Base-by-base conservation (phyloP, 208 protist genomes). In the Trypanosoma boissoni region DNA sequence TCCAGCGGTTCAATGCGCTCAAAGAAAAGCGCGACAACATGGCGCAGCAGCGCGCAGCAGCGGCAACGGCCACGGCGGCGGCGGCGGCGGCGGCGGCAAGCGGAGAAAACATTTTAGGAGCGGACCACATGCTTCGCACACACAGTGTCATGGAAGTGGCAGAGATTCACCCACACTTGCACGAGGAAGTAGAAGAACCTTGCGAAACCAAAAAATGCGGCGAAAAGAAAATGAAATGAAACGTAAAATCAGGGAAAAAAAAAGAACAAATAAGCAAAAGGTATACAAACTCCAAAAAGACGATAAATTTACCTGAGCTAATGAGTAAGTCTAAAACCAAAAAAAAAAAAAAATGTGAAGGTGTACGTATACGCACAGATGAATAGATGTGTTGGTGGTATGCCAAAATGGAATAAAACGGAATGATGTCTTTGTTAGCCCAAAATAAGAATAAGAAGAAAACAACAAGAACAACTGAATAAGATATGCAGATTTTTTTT, bases 81-180 rank as follows among this genome's bases (percentile, higher is more conserved):
- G 49, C 65, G 12, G 23, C 65, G n/a, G 44, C 9, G n/a, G 21
- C 21, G 24, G 32, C 49, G 29, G 18, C 45, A 24, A 61, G 70
- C 24, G 54, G 50, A 39, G 72, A 87, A 9, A 65, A 76, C 29
- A 72, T 80, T 5, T 65, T 89, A 10, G 80, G 78, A 27, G 58
- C 67, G 0, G 83, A 88, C 36, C 86, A 93, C 71, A 76, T 93
- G 68, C 76, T 75, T 7, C 76, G 86, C 21, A 93, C 86, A 2
- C 82, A 88, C 74, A 90, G 83, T 42, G 51, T 93, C 20, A 93
- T 93, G 86, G 83, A 93, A 56, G 46, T 88, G 8, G 72, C 79
- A 3, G 82, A 85, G 8, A 80, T 68, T 21, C 8, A 42, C 16
- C 14, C 41, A 12, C 16, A 42, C 28, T 16, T 18, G 10, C 39